These are phyloP conservation scores for Nepenthes mirabilis DNA, from an alignment of 148 eudicot species.

Conservation along the genomic window DNA sequence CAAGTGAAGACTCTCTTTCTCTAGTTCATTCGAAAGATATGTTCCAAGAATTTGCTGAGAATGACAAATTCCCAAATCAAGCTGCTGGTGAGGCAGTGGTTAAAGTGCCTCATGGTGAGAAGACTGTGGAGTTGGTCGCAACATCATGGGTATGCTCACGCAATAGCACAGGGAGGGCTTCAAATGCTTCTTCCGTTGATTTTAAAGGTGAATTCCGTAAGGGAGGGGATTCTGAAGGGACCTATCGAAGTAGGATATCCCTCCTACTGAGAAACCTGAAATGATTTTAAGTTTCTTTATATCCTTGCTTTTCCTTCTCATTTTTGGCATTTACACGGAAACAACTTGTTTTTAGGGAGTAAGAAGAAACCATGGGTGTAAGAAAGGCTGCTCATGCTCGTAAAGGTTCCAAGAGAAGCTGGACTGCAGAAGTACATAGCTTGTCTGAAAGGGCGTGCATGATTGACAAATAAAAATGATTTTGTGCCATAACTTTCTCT, in stretches of 20 bases:
- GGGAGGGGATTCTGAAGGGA: conserved; percentile 54
- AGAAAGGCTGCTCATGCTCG: conserved; percentile 42
- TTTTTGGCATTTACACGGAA: not conserved
- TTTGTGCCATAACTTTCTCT: not conserved
- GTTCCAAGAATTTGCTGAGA: conserved; percentile 10
- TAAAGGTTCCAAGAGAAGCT: conserved; percentile 71
- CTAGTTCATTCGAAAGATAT: not conserved
- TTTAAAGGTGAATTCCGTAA: conserved; percentile 51
- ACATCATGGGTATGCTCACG: conserved; percentile 79
- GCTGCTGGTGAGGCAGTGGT: conserved; percentile 12
- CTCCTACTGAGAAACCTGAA: not conserved
- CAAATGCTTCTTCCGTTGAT: conserved; percentile 36
- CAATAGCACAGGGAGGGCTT: conserved; percentile 51
- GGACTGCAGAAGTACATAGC: conserved; percentile 97
- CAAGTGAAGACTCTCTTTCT: conserved; percentile 3
- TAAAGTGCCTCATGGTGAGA: conserved; percentile 29
- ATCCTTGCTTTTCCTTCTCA: not conserved
- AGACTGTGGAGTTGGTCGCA: conserved; percentile 29
- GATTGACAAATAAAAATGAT: not conserved
- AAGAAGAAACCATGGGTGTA: conserved; percentile 60
- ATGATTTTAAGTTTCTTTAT: conserved; percentile 2
- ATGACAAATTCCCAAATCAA: conserved; percentile 14
- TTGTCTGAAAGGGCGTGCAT: conserved; percentile 75
- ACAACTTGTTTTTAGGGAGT: conserved; percentile 38
- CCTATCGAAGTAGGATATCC: conserved; percentile 54